These are phyloP conservation scores for Ophiocordyceps camponoti-leonardi DNA, from an alignment of 2,329 filamentous ascomycete genomes.

Conservation along the genomic window DNA sequence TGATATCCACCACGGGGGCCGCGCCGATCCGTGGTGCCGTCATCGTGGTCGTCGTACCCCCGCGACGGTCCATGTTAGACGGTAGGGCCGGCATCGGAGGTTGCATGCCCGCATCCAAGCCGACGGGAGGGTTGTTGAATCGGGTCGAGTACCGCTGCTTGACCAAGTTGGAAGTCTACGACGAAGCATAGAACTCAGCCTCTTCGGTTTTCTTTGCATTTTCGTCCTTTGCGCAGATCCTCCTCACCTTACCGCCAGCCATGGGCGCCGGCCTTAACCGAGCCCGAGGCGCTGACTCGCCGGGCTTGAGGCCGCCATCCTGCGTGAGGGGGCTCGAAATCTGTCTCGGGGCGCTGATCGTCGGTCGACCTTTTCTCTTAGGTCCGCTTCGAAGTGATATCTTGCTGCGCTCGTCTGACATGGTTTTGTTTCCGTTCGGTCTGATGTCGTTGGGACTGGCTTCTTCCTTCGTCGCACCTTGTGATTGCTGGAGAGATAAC, in stretches of 20 bases:
- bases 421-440: conserved; percentile 11
- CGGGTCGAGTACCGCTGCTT: conserved; percentile 90
- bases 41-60: neutral
- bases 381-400: conserved; percentile 44
- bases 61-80: conserved; percentile 27
- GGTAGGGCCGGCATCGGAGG: conserved; percentile 57
- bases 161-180: conserved; percentile 61
- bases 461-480: neutral
- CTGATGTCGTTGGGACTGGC: neutral
- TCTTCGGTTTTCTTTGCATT: neutral
- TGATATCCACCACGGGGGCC: conserved; percentile 55
- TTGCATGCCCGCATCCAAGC: conserved; percentile 37
- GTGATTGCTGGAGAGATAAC: too few species aligned
- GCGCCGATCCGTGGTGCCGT: conserved; percentile 24
- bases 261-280: conserved; percentile 29
- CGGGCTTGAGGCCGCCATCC: conserved; percentile 20
- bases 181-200: conserved; percentile 4
- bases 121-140: conserved; percentile 60
- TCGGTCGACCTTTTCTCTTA: conserved; percentile 43
- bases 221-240: neutral
- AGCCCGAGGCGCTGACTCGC: conserved; percentile 18
- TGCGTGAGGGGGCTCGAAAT: conserved; percentile 44
- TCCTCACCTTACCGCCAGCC: conserved; percentile 35
- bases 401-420: conserved; percentile 45
- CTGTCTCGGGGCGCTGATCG: conserved; percentile 44